These are phyloP conservation scores for Lycium ferocissimum DNA, from an alignment of 257 asterid species.

Conservation along the genomic window DNA sequence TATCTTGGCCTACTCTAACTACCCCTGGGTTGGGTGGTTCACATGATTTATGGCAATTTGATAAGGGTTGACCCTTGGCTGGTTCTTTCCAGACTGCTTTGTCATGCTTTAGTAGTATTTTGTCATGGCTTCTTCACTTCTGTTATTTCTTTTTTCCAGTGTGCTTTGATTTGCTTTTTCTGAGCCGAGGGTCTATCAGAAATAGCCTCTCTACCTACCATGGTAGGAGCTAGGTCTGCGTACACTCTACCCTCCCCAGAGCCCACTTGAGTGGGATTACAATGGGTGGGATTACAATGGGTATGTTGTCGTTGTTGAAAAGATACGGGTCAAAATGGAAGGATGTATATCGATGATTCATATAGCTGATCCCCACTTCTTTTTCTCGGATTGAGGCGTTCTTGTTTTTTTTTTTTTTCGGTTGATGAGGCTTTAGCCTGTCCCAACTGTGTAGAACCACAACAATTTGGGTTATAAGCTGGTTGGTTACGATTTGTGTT, in stretches of 20 bases:
- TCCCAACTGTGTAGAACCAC: background rate
- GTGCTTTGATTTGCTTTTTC: no score
- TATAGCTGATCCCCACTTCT: slow-evolving; percentile 2
- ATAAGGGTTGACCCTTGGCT: background rate
- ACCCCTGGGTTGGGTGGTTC: background rate
- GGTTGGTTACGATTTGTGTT: background rate
- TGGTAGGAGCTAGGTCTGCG: no score
- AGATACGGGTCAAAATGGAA: background rate
- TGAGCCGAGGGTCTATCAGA: no score
- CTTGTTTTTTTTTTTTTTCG: background rate
- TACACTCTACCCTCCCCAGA: no score
- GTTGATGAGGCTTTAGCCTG: slow-evolving; percentile 16
- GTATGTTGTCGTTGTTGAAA: background rate
- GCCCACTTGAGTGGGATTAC: no score
- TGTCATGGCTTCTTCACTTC: no score
- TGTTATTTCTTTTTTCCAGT: no score
- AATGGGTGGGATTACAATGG: no score
- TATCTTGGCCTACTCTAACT: background rate
- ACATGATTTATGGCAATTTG: background rate
- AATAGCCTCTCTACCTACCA: no score
- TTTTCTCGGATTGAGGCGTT: background rate
- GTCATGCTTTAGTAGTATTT: no score
- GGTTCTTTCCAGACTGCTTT: no score
- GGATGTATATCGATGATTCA: slow-evolving; percentile 18
- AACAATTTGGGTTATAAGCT: slow-evolving; percentile 9